These are phyloP conservation scores for Phoma herbarum DNA, from an alignment of 2,329 filamentous ascomycete species.

Conservation along the genomic window DNA sequence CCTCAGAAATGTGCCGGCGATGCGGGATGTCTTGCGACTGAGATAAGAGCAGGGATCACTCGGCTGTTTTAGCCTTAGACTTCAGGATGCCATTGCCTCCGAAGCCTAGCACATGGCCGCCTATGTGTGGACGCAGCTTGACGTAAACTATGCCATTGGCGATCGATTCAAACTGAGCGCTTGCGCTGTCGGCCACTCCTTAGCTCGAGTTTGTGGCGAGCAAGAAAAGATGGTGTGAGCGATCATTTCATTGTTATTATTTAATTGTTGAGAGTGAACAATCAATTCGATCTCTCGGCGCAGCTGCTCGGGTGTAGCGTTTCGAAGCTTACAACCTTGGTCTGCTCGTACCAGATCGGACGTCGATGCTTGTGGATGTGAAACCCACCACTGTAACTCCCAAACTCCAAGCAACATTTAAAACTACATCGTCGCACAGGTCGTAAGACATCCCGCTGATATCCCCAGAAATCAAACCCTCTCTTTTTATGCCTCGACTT, in stretches of 20 bases:
- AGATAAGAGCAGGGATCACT: constrained; percentile 12
- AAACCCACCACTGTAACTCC: constrained; percentile 23
- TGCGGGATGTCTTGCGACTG: constrained; percentile 4
- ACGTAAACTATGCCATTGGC: constrained; percentile 13
- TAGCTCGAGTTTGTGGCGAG: not conserved
- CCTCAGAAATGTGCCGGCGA: constrained; percentile 12
- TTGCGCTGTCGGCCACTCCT: not conserved
- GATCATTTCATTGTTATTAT: constrained; percentile 13
- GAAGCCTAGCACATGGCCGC: constrained; percentile 10
- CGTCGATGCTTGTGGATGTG: constrained; percentile 3
- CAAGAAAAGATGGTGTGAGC: constrained; percentile 2
- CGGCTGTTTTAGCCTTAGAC: constrained; percentile 8
- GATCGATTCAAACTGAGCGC: constrained; percentile 3
- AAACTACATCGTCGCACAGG: constrained; percentile 5
- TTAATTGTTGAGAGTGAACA: constrained; percentile 6
- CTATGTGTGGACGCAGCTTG: constrained; percentile 11
- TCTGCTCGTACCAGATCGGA: constrained; percentile 11
- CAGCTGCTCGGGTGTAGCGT: constrained; percentile 1
- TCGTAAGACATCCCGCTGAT: not conserved
- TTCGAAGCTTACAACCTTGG: not conserved
- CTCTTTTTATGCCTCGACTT: constrained; percentile 41
- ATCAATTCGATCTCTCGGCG: not conserved
- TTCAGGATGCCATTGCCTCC: constrained; percentile 6
- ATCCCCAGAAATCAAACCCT: not conserved
- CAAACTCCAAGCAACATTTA: constrained; percentile 23